These are phyloP conservation scores for Fomitiporia mediterranea DNA, from an alignment of 1,284 basidiomycete species.

Conservation along the genomic window DNA sequence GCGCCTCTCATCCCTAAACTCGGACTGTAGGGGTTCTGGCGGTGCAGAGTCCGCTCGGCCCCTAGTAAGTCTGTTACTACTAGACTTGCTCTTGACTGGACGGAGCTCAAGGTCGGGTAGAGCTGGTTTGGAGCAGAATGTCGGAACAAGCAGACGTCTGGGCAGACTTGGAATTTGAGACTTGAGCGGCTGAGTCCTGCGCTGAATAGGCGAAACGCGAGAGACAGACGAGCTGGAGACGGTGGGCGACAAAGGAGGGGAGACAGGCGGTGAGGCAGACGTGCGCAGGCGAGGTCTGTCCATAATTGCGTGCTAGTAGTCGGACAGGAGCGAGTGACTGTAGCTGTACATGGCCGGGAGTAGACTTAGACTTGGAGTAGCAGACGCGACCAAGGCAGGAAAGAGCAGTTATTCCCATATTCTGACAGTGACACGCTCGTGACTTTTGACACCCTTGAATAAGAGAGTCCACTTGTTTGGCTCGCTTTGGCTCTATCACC, in stretches of 20 bases:
- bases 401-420: too few relatives aligned
- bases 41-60: constrained; percentile 12
- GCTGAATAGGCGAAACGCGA: neutral
- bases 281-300: constrained; percentile 6
- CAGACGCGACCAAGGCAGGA: too few relatives aligned
- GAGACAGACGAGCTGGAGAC: constrained; percentile 10
- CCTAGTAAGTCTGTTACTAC: constrained; percentile 6
- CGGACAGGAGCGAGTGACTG: neutral
- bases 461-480: too few relatives aligned
- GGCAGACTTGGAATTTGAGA: constrained; percentile 14
- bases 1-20: constrained; percentile 3
- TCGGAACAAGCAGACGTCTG: constrained; percentile 16
- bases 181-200: constrained; percentile 7
- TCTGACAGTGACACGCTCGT: too few relatives aligned
- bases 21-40: neutral
- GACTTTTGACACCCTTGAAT: too few relatives aligned
- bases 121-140: neutral
- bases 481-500: neutral
- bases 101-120: neutral
- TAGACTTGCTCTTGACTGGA: constrained; percentile 12
- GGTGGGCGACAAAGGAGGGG: constrained; percentile 15
- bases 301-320: neutral
- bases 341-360: too few relatives aligned
- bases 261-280: neutral
- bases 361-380: too few relatives aligned